phyloP scores from a whole-genome alignment of 192 early-diverging fungal species.

The Paraglomus brasilianum region DNA sequence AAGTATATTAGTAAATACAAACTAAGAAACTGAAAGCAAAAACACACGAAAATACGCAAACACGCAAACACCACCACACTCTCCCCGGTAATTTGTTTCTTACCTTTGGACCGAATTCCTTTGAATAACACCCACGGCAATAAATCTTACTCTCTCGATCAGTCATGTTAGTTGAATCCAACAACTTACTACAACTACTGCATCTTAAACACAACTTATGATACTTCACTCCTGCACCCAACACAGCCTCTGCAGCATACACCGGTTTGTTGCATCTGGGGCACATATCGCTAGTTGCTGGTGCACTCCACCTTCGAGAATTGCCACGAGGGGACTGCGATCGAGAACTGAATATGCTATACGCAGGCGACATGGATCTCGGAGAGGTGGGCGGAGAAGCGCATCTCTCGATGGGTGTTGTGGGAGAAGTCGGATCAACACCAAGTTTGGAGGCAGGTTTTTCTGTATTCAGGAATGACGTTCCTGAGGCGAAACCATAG shows the following conservation, averaged over 20 bases:
- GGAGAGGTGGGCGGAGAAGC: conserved; percentile 4
- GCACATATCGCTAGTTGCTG: conserved; percentile 45
- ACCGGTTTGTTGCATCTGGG: conserved; percentile 56
- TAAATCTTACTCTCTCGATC: conserved; percentile 50
- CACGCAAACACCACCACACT: neutral
- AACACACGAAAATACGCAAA: neutral
- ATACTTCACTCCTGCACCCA: conserved; percentile 58
- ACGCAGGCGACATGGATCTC: neutral
- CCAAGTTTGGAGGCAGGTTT: conserved; percentile 9
- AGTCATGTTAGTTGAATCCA: conserved; percentile 58
- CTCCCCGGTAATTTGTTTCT: neutral
- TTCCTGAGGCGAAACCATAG: conserved; percentile 44
- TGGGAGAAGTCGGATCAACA: neutral
- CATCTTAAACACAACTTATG: conserved; percentile 59
- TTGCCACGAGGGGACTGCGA: neutral
- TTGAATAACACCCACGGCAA: conserved; percentile 54
- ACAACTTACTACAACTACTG: conserved; percentile 49
- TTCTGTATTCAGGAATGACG: conserved; percentile 45
- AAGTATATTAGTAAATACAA: neutral
- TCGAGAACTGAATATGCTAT: conserved; percentile 16
- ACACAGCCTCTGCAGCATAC: conserved; percentile 56
- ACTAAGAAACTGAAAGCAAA: conserved; percentile 1
- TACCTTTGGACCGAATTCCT: conserved; percentile 52
- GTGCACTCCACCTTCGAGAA: conserved; percentile 5
- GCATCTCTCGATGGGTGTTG: neutral